Percentiles rank a stretch among this genome's conserved stretches.
These are phyloP conservation scores for Hypoxylon sp. DNA, from an alignment of 2,329 filamentous ascomycete species.

Conservation along the genomic window DNA sequence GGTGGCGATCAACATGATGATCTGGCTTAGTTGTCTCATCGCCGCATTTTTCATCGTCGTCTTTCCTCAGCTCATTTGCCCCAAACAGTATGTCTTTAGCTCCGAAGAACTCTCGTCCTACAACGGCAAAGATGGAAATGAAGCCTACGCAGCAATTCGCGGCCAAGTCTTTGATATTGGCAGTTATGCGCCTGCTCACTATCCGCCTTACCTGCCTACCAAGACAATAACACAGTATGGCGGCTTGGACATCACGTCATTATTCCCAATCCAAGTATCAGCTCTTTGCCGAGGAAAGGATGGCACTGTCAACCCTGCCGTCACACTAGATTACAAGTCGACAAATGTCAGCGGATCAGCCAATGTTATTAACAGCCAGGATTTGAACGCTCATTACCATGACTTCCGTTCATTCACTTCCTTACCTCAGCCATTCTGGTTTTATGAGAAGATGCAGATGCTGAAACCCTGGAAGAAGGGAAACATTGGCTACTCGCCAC, in stretches of 20 bases:
- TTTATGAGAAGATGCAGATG: constrained; percentile 86
- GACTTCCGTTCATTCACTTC: constrained; percentile 91
- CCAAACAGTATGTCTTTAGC: constrained; percentile 90
- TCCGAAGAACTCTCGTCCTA: constrained; percentile 79
- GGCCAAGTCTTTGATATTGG: constrained; percentile 90
- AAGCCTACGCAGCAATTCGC: constrained; percentile 84
- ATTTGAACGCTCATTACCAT: constrained; percentile 85
- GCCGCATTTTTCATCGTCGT: constrained; percentile 91
- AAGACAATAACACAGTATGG: constrained; percentile 83
- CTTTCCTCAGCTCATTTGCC: constrained; percentile 91
- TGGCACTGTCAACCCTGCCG: constrained; percentile 74
- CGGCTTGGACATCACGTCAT: constrained; percentile 85
- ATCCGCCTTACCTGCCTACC: constrained; percentile 75
- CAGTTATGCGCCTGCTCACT: constrained; percentile 81
- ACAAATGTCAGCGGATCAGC: constrained; percentile 81
- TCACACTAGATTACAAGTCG: constrained; percentile 87
- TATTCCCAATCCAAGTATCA: constrained; percentile 96
- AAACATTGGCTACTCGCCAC: constrained; percentile 83
- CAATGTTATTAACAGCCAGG: constrained; percentile 74
- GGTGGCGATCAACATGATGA: constrained; percentile 96
- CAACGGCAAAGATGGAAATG: constrained; percentile 77
- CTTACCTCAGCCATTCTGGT: constrained; percentile 91
- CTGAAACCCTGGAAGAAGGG: constrained; percentile 89
- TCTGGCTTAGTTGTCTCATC: constrained; percentile 86
- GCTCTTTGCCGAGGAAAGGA: constrained; percentile 87